A percentile compares a stretch with the other conserved stretches of the same genome.
These are phyloP conservation scores for Arabidopsis arenosa DNA, from an alignment of 345 rosid species.

Conservation along the genomic window DNA sequence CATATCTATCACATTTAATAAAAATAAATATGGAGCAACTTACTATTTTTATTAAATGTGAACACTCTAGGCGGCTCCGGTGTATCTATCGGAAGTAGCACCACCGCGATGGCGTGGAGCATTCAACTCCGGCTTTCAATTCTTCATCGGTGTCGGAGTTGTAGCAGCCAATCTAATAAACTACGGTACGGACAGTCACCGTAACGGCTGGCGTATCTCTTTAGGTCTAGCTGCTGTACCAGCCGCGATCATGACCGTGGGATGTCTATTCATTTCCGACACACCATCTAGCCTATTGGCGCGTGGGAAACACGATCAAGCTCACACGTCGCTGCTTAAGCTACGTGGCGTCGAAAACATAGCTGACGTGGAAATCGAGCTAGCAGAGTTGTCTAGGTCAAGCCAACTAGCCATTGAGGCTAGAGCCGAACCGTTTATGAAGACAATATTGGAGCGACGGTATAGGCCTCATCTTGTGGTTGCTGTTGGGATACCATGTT, in stretches of 20 bases:
- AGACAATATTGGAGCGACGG: constrained; percentile 63
- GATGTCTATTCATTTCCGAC: constrained; percentile 74
- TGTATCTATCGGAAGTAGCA: constrained; percentile 84
- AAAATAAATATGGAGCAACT: background rate
- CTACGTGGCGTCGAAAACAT: constrained; percentile 58
- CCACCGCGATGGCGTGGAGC: constrained; percentile 93
- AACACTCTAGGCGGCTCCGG: constrained; percentile 72
- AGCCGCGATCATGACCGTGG: constrained; percentile 70
- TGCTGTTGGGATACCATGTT: constrained; percentile 71
- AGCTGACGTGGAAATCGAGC: constrained; percentile 57
- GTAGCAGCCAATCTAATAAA: constrained; percentile 69
- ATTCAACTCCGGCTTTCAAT: constrained; percentile 78
- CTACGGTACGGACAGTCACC: constrained; percentile 58
- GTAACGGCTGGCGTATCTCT: constrained; percentile 84
- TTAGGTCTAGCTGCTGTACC: constrained; percentile 77
- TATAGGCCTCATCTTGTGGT: constrained; percentile 77
- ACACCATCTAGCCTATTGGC: constrained; percentile 74
- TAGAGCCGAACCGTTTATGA: constrained; percentile 53
- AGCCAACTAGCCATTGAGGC: constrained; percentile 57
- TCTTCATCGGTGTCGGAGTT: constrained; percentile 75
- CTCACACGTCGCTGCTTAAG: constrained; percentile 55
- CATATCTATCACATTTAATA: background rate
- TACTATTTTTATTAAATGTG: background rate
- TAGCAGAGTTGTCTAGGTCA: constrained; percentile 56
- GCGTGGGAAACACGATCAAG: constrained; percentile 65